phyloP scores from a whole-genome alignment of 2,329 filamentous ascomycete species.

The Aspergillus persii region DNA sequence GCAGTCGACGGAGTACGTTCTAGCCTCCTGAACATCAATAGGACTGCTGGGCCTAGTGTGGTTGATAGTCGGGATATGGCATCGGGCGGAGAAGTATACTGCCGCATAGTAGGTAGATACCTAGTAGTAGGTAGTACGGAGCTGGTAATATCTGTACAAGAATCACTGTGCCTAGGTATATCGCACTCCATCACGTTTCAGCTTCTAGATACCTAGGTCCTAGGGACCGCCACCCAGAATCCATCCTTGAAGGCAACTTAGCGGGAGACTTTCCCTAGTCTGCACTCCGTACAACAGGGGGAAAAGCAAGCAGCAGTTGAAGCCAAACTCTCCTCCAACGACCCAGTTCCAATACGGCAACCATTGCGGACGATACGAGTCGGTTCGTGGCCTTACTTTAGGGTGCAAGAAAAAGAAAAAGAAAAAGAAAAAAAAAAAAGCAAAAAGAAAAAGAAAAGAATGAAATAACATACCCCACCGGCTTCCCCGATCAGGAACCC shows the following conservation, averaged over 20 bases:
- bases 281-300: too few species aligned
- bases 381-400: neutral
- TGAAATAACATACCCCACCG: slow-evolving; percentile 7
- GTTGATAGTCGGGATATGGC: too few species aligned
- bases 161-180: too few species aligned
- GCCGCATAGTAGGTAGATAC: too few species aligned
- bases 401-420: neutral
- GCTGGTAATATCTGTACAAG: too few species aligned
- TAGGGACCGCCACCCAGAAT: too few species aligned
- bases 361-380: slow-evolving; percentile 8
- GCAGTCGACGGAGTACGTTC: neutral
- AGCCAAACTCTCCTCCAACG: neutral
- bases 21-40: neutral
- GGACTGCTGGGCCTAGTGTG: neutral
- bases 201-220: too few species aligned
- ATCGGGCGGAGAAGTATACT: too few species aligned
- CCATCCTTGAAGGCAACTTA: too few species aligned
- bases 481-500: slow-evolving; percentile 18
- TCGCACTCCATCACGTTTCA: too few species aligned
- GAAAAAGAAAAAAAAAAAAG: neutral
- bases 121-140: too few species aligned
- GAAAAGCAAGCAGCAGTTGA: neutral
- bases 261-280: too few species aligned
- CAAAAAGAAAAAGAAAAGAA: neutral
- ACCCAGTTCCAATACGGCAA: slow-evolving; percentile 6